Percentiles rank a stretch among this genome's conserved stretches.
These are phyloP conservation scores for Thermothielavioides terrestris DNA, from an alignment of 495 filamentous ascomycete genomes.

Conservation along the genomic window DNA sequence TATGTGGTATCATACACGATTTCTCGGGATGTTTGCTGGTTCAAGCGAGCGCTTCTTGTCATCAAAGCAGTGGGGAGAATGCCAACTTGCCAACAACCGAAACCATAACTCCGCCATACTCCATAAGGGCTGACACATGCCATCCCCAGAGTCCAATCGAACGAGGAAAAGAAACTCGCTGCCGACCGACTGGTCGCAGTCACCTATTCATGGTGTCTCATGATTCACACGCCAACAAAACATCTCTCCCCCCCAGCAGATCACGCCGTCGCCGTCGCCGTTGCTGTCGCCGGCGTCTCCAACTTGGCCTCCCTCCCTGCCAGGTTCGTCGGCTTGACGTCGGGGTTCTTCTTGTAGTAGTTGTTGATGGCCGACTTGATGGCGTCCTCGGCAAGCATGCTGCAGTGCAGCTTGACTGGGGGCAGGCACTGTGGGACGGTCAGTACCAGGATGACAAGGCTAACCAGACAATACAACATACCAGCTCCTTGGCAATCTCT, in stretches of 20 bases:
- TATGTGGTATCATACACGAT: conserved; percentile 12
- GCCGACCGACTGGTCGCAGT: background rate
- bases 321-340: conserved; percentile 61
- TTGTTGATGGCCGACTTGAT: conserved; percentile 99
- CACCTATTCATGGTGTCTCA: no score
- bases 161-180: background rate
- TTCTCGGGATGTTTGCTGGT: background rate
- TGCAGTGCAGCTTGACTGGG: conserved; percentile 96
- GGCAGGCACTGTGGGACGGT: conserved; percentile 53
- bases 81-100: background rate
- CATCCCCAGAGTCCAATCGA: background rate
- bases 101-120: conserved; percentile 13
- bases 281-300: conserved; percentile 18
- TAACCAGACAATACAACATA: background rate
- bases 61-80: background rate
- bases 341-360: conserved; percentile 93
- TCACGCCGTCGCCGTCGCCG: background rate
- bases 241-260: no score
- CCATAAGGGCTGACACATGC: conserved; percentile 3
- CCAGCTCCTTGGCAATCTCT: conserved; percentile 90
- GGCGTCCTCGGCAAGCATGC: conserved; percentile 95
- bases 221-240: background rate
- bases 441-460: background rate
- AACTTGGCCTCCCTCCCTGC: conserved; percentile 49
- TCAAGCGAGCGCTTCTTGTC: background rate